phyloP scores from a whole-genome alignment of 805 yeast genomes.

The Ogataea nakhonphanomensis region DNA sequence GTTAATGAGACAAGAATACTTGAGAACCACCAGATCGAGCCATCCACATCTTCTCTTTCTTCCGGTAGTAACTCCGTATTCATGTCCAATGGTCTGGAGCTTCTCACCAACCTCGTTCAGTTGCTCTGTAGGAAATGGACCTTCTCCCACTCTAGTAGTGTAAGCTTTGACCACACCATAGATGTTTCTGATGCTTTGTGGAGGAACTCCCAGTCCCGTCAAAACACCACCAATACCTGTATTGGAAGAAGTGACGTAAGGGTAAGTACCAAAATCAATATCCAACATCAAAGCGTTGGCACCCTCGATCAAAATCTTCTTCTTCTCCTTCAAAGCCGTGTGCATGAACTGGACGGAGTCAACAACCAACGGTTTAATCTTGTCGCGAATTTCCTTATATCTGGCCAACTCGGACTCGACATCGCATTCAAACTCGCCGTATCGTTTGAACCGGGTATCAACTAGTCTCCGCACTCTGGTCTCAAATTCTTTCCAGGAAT shows the following conservation, averaged over 20 bases:
- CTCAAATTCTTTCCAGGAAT: conserved; percentile 91
- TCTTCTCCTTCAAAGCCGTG: conserved; percentile 67
- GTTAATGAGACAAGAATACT: conserved; percentile 85
- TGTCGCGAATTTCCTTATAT: conserved; percentile 71
- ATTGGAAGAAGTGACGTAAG: conserved; percentile 91
- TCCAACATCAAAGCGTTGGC: conserved; percentile 98
- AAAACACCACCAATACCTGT: conserved; percentile 98
- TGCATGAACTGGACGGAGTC: conserved; percentile 87
- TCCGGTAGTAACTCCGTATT: conserved; percentile 97
- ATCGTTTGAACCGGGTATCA: conserved; percentile 80
- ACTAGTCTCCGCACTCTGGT: conserved; percentile 71
- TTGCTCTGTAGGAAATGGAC: conserved; percentile 99
- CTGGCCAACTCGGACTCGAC: conserved; percentile 72
- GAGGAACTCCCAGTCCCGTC: conserved; percentile 97
- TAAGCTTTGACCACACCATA: conserved; percentile 98
- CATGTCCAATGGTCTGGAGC: conserved; percentile 90
- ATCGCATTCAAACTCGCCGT: conserved; percentile 90
- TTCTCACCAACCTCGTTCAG: conserved; percentile 81
- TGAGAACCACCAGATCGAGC: conserved; percentile 93
- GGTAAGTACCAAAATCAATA: conserved; percentile 96
- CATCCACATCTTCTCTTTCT: conserved; percentile 99
- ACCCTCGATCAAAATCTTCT: conserved; percentile 92
- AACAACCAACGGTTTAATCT: conserved; percentile 84
- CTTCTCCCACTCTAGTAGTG: conserved; percentile 98
- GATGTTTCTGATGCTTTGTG: conserved; percentile 70